Conservation (phyloP, 73 alveolate genomes). For the Tetrahymena elliotti region DNA sequence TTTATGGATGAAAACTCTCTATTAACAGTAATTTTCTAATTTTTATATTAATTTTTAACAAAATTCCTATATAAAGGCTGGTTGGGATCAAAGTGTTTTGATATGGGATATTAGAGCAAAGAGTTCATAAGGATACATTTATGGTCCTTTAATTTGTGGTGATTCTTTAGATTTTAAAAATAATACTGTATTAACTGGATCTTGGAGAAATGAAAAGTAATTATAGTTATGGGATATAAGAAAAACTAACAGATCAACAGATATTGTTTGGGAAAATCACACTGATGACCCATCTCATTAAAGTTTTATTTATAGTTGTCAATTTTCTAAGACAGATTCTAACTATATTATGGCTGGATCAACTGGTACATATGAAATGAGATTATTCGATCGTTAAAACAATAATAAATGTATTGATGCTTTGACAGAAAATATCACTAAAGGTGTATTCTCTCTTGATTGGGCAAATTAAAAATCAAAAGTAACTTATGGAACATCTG, state of each 20-base stretch:
- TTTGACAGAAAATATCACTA: not conserved
- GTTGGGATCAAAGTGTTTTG: conserved; percentile 35
- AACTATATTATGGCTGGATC: not conserved
- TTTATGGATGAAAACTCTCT: not conserved
- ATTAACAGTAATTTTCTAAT: not conserved
- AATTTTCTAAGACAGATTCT: not conserved
- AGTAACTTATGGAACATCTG: not conserved
- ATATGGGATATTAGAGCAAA: conserved; percentile 31
- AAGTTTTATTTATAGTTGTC: not conserved
- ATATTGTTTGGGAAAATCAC: conserved; percentile 14
- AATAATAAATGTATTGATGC: not conserved
- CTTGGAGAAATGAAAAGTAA: conserved; percentile 26
- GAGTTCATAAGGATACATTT: conserved; percentile 22
- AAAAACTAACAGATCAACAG: conserved; percentile 5
- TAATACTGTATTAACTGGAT: conserved; percentile 13
- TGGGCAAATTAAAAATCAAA: not conserved
- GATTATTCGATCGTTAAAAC: not conserved
- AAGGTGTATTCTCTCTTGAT: not conserved
- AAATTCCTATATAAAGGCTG: conserved; percentile 1
- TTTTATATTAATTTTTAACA: not conserved
- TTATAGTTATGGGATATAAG: conserved; percentile 34
- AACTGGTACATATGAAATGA: not conserved
- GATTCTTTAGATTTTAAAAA: conserved; percentile 34
- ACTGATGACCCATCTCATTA: not conserved
- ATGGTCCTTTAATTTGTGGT: conserved; percentile 31